Evolutionary conservation across 441 rosid species (phyloP), one percentile per base, ranked within the genome.

Genomic region (Aleurites moluccanus): DNA sequence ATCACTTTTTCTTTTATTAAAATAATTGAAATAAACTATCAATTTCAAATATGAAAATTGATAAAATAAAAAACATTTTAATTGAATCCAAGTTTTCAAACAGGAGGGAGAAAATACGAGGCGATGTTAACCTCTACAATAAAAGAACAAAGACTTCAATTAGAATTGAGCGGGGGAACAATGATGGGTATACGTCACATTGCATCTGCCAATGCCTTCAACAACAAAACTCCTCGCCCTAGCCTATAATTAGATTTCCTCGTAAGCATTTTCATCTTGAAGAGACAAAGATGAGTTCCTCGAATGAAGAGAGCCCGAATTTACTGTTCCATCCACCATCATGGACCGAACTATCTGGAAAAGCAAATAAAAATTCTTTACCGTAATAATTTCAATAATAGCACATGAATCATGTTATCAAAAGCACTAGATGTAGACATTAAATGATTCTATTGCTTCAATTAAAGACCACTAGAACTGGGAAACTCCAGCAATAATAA

Each of bases 321-420:
- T 85, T 62, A 83, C 89, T 10, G 80, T 80, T 82, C 90, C 94
- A 60, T 92, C 93, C 30, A 73, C 67, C 84, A 94, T 89, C 82
- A 42, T 79, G 25, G 88, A 79, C 64, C 92, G 82, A 45, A 92
- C 96, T 53, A 61, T 81, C 98, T 93, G 91, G 80, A 78, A 18
- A 77, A 53, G 30, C 53, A 59, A 60, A 18, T 16, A 6, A 16
- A 23, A 35, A 27, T n/a, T 13, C 27, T 61, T 16, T 60, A 28
- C 25, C 28, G 44, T 72, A 56, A 10, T 7, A 35, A 11, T 23
- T 2, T 9, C 2, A 13, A 53, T 13, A 52, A 67, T 44, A 74
- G 60, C 33, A 35, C 6, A 35, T 5, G 38, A 35, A 35, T 38
- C 18, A 30, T 23, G 1, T 0, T 8, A 65, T 0, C 8, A 20